Evolutionary conservation across 306 rosid species (phyloP), one percentile per base, ranked within the genome.

Genomic region (Rosa persica): DNA sequence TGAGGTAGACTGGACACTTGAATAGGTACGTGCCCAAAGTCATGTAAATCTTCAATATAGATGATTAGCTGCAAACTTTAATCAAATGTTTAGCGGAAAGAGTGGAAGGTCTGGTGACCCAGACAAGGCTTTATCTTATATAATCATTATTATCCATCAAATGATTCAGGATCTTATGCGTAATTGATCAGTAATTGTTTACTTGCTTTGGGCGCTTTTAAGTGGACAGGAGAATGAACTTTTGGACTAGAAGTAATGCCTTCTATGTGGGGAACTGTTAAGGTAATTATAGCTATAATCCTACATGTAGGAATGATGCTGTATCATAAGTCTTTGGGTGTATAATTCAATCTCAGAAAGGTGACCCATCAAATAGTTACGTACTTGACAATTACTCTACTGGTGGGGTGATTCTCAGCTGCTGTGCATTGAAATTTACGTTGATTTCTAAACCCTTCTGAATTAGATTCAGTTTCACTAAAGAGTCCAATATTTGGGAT

Each of bases 1-100:
- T 40, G 72, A n/a, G 48, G n/a, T 40, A 40, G 6, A 65, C 48
- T 23, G 78, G 64, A 57, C 54, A 40, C 34, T 40, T 42, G 19
- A 34, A 36, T 51, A 67, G 48, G 49, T 30, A 60, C 39, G 55
- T 46, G 15, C 49, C 39, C 16, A 22, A 34, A 34, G 12, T 60
- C 12, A 72, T 12, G 36, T 38, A 23, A 42, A 55, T 57, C 75
- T 6, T 57, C 17, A n/a, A 48, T 30, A 27, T n/a, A 17, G 43
- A 51, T 48, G 64, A 51, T 75, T 69, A 60, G 76, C n/a, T 57
- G 76, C 79, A 13, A 70, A 17, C 60, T 19, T 70, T 47, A 75
- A 58, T 70, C 52, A 70, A 67, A 81, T 81, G 47, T 49, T 81
- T 70, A 81, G 69, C 73, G 44, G 44, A 65, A 36, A 65, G 70